A percentile compares a stretch with the other conserved stretches of the same genome.
phyloP scores from a whole-genome alignment of 495 filamentous ascomycete species.

The Neurospora sp. region DNA sequence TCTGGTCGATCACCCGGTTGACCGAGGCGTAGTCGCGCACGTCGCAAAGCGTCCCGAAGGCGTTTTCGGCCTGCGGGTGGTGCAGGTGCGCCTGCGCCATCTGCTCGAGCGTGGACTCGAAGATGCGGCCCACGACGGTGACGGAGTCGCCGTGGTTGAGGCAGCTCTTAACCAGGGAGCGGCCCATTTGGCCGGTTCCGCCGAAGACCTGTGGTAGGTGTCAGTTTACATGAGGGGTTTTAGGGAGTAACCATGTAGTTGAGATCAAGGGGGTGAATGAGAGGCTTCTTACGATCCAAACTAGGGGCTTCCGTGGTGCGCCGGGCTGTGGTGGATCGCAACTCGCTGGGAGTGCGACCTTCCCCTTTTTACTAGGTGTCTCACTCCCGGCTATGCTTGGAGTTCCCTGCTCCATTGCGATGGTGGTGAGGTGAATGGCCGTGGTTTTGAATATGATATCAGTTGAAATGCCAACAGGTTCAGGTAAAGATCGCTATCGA shows the following conservation, averaged over 20 bases:
- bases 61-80: slow-evolving; percentile 67
- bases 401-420: not conserved
- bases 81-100: slow-evolving; percentile 47
- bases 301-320: slow-evolving; percentile 60
- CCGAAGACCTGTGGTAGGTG: slow-evolving; percentile 62
- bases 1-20: slow-evolving; percentile 53
- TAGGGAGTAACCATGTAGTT: not conserved
- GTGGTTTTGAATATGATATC: not conserved
- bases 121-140: slow-evolving; percentile 75
- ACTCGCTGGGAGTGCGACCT: slow-evolving; percentile 56
- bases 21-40: slow-evolving; percentile 77
- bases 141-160: slow-evolving; percentile 82
- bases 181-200: slow-evolving; percentile 91
- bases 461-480: not conserved
- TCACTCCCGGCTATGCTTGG: not conserved
- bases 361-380: slow-evolving; percentile 9
- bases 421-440: not conserved
- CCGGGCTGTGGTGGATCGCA: slow-evolving; percentile 70
- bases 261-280: slow-evolving; percentile 3
- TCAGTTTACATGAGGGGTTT: slow-evolving; percentile 4
- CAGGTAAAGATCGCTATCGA: not conserved
- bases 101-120: slow-evolving; percentile 62
- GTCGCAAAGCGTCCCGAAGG: slow-evolving; percentile 76
- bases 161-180: slow-evolving; percentile 72
- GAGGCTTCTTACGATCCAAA: slow-evolving; percentile 60